phyloP scores from a whole-genome alignment of 352 stramenopile genomes.

The Aphanomyces invadans region DNA sequence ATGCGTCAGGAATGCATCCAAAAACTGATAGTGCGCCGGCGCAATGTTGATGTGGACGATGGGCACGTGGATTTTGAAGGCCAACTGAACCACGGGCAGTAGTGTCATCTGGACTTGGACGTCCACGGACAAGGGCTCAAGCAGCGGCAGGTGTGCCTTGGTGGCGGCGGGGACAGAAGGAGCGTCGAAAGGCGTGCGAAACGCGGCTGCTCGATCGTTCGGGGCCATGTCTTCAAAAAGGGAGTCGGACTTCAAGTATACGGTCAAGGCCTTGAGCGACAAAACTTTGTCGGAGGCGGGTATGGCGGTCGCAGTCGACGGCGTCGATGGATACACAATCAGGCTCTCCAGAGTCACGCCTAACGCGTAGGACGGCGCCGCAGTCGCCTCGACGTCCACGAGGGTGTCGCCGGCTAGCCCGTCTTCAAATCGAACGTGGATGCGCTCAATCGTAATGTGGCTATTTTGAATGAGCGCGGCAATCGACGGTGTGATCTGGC shows the following conservation, averaged over 20 bases:
- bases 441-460: slow-evolving; percentile 6
- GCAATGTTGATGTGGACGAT: slow-evolving; percentile 6
- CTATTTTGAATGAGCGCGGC: slow-evolving; percentile 12
- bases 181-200: slow-evolving; percentile 12
- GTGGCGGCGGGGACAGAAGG: background rate
- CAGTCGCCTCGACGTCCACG: background rate
- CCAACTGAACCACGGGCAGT: background rate
- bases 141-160: background rate
- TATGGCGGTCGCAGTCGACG: background rate
- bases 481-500: background rate
- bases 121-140: slow-evolving; percentile 7
- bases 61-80: background rate
- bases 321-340: background rate
- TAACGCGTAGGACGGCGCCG: slow-evolving; percentile 1
- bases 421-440: slow-evolving; percentile 25
- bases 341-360: slow-evolving; percentile 14
- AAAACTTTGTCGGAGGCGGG: background rate
- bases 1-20: slow-evolving; percentile 13
- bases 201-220: background rate
- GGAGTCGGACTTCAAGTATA: slow-evolving; percentile 19
- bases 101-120: slow-evolving; percentile 6
- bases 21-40: slow-evolving; percentile 3
- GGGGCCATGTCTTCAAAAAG: slow-evolving; percentile 5
- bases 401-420: slow-evolving; percentile 1
- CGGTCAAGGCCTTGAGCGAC: background rate